Conservation (phyloP, 805 yeast genomes). For the Sungouiella blattae region DNA sequence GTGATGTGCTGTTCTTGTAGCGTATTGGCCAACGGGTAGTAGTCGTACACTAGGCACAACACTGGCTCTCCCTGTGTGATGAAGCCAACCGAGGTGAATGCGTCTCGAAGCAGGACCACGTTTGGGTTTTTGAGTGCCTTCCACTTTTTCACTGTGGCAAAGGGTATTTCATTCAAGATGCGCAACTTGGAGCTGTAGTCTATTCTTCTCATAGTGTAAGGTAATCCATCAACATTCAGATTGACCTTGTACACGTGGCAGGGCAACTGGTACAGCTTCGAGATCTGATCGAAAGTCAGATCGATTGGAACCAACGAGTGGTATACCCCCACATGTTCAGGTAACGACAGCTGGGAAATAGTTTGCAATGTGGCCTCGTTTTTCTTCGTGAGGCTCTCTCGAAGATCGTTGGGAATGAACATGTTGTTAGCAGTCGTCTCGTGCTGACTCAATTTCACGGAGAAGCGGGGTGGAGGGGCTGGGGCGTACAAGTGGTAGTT, state of each 20-base stretch:
- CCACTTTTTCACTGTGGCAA: conserved; percentile 68
- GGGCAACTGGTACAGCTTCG: conserved; percentile 48
- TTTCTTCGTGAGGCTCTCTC: conserved; percentile 67
- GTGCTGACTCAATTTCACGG: conserved; percentile 58
- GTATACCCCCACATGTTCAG: conserved; percentile 64
- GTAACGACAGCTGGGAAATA: conserved; percentile 42
- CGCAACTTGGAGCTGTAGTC: conserved; percentile 34
- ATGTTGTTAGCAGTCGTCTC: conserved; percentile 67
- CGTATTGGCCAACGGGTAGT: conserved; percentile 72
- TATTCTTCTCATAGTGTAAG: conserved; percentile 73
- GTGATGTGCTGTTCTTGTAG: conserved; percentile 65
- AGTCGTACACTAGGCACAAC: conserved; percentile 77
- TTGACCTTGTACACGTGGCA: conserved; percentile 74
- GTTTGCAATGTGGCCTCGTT: conserved; percentile 79
- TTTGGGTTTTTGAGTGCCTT: conserved; percentile 49
- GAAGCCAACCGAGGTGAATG: conserved; percentile 83
- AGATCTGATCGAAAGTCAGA: conserved; percentile 27
- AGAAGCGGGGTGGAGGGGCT: conserved; percentile 71
- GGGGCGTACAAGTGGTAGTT: conserved; percentile 92
- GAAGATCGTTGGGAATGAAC: conserved; percentile 67
- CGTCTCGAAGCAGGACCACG: conserved; percentile 67
- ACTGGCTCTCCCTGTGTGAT: conserved; percentile 58
- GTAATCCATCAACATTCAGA: conserved; percentile 72
- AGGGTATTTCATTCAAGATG: conserved; percentile 50
- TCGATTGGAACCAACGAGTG: conserved; percentile 86